Conservation (phyloP, 257 asterid genomes). For the Nicotiana sylvestris region DNA sequence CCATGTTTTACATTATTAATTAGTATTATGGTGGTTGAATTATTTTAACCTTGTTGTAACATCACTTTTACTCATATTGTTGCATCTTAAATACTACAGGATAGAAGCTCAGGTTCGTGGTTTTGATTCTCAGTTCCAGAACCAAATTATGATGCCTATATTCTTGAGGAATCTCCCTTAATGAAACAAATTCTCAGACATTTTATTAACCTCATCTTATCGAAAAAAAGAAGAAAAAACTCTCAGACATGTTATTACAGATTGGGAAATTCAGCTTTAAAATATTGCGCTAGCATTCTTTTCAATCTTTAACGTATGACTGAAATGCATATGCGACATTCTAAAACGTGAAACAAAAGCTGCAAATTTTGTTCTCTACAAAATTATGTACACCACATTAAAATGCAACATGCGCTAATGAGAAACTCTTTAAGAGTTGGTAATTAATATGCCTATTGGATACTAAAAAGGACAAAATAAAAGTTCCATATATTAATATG, state of each 20-base stretch:
- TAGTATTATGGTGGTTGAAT: neutral
- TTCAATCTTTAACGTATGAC: neutral
- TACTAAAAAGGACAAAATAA: neutral
- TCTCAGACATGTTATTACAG: constrained; percentile 5
- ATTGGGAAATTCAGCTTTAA: constrained; percentile 12
- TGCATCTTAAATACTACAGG: constrained; percentile 84
- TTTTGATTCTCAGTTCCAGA: constrained; percentile 80
- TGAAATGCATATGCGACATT: neutral
- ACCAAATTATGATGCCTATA: constrained; percentile 43
- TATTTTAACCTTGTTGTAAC: constrained; percentile 16
- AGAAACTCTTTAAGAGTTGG: neutral
- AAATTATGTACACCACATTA: neutral
- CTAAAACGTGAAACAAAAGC: neutral
- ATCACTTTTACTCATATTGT: constrained; percentile 46
- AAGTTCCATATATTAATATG: neutral
- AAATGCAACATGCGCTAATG: neutral
- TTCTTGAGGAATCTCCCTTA: constrained; percentile 24
- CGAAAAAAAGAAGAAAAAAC: neutral
- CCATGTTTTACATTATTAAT: constrained; percentile 12
- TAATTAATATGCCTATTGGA: neutral
- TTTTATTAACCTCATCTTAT: constrained; percentile 6
- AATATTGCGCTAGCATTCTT: neutral
- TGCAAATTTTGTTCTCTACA: neutral
- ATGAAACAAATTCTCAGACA: constrained; percentile 8
- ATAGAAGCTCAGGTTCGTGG: constrained; percentile 82